Conservation (phyloP, 2,329 filamentous ascomycete species). For the Bertia moriformis region DNA sequence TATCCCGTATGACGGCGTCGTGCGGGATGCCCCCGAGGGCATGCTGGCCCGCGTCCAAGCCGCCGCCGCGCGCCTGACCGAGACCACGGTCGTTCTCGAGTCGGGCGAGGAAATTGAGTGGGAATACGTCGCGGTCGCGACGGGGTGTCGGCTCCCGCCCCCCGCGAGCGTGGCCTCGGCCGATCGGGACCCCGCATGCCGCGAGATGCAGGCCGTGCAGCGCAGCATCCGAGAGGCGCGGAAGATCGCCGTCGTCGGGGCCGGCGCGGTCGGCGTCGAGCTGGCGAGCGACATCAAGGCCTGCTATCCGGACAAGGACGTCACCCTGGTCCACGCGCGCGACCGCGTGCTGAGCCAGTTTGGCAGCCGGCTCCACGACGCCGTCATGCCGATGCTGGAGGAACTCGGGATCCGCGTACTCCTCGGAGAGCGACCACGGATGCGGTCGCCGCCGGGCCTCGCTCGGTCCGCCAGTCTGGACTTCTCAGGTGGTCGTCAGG, state of each 20-base stretch:
- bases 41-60: background rate
- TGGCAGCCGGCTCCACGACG: background rate
- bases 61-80: too few relatives aligned
- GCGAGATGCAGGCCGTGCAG: background rate
- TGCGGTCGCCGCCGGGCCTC: too few relatives aligned
- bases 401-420: background rate
- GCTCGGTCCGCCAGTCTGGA: too few relatives aligned
- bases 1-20: background rate
- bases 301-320: background rate
- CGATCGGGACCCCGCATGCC: background rate
- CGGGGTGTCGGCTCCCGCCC: too few relatives aligned
- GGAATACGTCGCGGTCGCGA: background rate
- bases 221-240: background rate
- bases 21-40: background rate
- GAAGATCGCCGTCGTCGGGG: background rate
- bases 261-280: background rate
- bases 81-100: too few relatives aligned
- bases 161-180: background rate
- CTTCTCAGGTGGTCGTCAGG: too few relatives aligned
- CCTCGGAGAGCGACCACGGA: background rate
- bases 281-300: background rate
- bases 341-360: background rate
- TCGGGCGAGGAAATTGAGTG: background rate
- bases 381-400: background rate
- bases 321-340: background rate